Conservation (phyloP, 2,329 filamentous ascomycete genomes). For the Blastomyces silverae region DNA sequence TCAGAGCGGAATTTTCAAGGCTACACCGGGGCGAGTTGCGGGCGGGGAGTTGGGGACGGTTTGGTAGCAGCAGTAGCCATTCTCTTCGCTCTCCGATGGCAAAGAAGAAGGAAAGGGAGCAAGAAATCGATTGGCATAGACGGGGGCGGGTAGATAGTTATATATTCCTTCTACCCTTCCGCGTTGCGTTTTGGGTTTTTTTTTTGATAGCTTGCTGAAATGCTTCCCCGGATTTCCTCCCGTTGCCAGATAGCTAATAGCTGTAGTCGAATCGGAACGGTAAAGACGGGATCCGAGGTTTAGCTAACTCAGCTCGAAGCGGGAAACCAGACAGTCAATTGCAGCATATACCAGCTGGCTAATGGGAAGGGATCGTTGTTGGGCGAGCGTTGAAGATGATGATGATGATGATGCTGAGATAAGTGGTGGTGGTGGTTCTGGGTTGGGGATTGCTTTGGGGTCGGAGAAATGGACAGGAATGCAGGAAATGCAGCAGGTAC, state of each 20-base stretch:
- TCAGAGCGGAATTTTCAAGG: slow-evolving; percentile 3
- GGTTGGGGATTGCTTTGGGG: neutral
- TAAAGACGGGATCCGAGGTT: neutral
- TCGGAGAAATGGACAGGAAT: neutral
- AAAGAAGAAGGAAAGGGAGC: neutral
- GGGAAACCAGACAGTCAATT: neutral
- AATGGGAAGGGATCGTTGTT: no score
- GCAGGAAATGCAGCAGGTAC: neutral
- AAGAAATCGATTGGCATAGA: neutral
- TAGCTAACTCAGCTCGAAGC: neutral
- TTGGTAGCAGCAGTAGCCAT: slow-evolving; percentile 19
- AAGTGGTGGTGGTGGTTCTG: neutral
- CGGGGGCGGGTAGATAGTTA: neutral
- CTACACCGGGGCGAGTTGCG: slow-evolving; percentile 1
- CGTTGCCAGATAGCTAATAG: neutral
- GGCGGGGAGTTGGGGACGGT: slow-evolving; percentile 13
- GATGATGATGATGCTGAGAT: no score
- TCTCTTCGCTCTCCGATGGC: neutral
- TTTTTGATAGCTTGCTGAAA: neutral
- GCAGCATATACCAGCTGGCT: neutral
- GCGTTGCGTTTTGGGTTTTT: neutral
- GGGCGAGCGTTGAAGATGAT: no score
- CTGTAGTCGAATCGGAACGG: neutral
- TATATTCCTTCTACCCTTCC: neutral
- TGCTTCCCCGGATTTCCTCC: neutral